These are phyloP conservation scores for Neonectria ditissima DNA, from an alignment of 2,329 filamentous ascomycete genomes.

Conservation along the genomic window DNA sequence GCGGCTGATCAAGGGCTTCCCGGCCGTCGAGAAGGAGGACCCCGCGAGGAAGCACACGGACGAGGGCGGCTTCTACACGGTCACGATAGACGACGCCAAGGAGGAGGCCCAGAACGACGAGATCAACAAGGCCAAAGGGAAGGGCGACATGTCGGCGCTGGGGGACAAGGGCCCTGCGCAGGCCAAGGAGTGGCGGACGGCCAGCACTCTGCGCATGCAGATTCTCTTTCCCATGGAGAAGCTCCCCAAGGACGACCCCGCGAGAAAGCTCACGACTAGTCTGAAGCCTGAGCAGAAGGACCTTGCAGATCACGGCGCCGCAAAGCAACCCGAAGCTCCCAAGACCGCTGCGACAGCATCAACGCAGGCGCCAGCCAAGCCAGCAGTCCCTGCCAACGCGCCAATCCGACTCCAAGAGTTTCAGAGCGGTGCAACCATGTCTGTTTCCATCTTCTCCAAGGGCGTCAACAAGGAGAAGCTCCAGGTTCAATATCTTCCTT, in stretches of 20 bases:
- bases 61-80: conserved; percentile 60
- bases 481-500: conserved; percentile 49
- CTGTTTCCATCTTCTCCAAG: conserved; percentile 58
- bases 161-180: conserved; percentile 23
- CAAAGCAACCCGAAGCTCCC: conserved; percentile 15
- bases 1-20: conserved; percentile 50
- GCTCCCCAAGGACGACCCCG: conserved; percentile 58
- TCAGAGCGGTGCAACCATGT: conserved; percentile 51
- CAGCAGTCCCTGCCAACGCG: conserved; percentile 37
- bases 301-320: conserved; percentile 22
- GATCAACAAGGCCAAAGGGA: conserved; percentile 40
- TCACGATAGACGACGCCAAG: conserved; percentile 49
- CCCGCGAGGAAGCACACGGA: conserved; percentile 51
- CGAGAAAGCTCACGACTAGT: conserved; percentile 58
- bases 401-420: conserved; percentile 51
- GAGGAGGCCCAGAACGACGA: conserved; percentile 48
- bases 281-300: conserved; percentile 40
- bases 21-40: conserved; percentile 49
- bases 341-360: conserved; percentile 4
- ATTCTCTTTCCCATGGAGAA: conserved; percentile 59
- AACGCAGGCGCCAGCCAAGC: conserved; percentile 25
- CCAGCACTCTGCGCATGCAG: conserved; percentile 60
- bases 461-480: conserved; percentile 56
- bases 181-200: conserved; percentile 52
- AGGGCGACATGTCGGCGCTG: conserved; percentile 11